Evolutionary conservation across 2,329 filamentous ascomycete genomes (phyloP), one percentile per base, ranked within the genome.

Genomic region (Passalora sequoiae): DNA sequence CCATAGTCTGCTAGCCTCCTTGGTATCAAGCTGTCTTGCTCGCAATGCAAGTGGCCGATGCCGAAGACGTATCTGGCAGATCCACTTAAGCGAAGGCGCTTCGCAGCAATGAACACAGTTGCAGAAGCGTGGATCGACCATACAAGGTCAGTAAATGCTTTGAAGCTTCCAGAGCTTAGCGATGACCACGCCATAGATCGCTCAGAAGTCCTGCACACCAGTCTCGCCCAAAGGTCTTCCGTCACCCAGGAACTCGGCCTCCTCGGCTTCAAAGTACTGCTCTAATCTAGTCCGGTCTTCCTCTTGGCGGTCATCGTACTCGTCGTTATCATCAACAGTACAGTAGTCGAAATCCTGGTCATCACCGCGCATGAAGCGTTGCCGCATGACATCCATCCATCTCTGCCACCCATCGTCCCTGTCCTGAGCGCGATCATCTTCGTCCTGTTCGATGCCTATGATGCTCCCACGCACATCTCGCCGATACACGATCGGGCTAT

Each of bases 281-380:
- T 94, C 86, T 63, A 91, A 75, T 10, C 70, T 70, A 40, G 83
- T 80, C n/a, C 72, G 67, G 50, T 74, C 73, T 52, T 77, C 73
- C 69, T 78, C 71, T 60, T 74, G 64, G 71, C 66, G 61, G 64
- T 82, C 78, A 61, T 94, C 87, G 43, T 80, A 82, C 15, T 81
- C 80, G 21, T 88, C 81, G 57, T 84, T 81, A 25, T 70, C 69
- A 59, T 95, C 89, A 4, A 94, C 82, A 2, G 52, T 57, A 1
- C 57, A 63, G 60, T 94, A 95, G 49, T 91, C 83, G 56, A 94
- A 91, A 36, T 94, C 87, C 1, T 75, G 72, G 58, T 94, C 89
- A 4, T 75, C 74, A 0, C 89, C 89, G 15, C 74, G 69, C 21
- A 95, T 65, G 57, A 95, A 95, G 25, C 88, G 75, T 55, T 83